Conservation (phyloP, 371 early-diverging fungal genomes). For the Rhizopus arrhizus region DNA sequence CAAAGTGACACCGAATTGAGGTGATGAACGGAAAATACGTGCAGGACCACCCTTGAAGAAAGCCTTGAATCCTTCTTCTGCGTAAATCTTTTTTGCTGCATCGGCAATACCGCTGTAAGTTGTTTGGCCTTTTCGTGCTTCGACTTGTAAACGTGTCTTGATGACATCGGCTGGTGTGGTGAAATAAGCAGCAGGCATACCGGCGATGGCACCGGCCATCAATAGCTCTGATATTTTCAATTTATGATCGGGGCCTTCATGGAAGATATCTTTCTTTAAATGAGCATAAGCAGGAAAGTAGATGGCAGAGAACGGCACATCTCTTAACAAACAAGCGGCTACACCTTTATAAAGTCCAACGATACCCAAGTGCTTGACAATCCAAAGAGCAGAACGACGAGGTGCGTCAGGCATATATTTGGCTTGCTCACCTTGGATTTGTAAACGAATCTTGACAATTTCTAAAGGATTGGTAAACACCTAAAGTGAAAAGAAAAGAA, state of each 20-base stretch:
- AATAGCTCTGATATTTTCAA: constrained; percentile 78
- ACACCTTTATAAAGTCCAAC: constrained; percentile 95
- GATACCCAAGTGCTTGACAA: constrained; percentile 91
- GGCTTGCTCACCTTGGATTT: constrained; percentile 82
- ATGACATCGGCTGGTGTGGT: constrained; percentile 98
- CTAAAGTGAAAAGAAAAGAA: not conserved
- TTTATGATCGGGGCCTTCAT: constrained; percentile 79
- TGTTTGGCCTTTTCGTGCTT: constrained; percentile 87
- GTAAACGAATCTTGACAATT: constrained; percentile 97
- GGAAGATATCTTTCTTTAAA: constrained; percentile 84
- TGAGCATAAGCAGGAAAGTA: constrained; percentile 96
- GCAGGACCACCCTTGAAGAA: constrained; percentile 96
- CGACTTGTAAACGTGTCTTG: constrained; percentile 97
- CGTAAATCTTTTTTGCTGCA: constrained; percentile 83
- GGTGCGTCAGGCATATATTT: constrained; percentile 57
- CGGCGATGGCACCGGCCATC: constrained; percentile 91
- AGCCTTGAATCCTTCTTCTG: constrained; percentile 91
- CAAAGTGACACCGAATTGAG: constrained; percentile 96
- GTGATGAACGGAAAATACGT: constrained; percentile 84
- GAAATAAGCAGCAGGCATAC: constrained; percentile 97
- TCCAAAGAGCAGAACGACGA: constrained; percentile 81
- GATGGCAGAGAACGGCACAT: constrained; percentile 96
- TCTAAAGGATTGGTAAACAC: constrained; percentile 94
- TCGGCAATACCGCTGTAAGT: constrained; percentile 85
- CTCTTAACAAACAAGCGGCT: constrained; percentile 90